Conservation (phyloP, 2,329 filamentous ascomycete species). For the Fusarium heterosporum region DNA sequence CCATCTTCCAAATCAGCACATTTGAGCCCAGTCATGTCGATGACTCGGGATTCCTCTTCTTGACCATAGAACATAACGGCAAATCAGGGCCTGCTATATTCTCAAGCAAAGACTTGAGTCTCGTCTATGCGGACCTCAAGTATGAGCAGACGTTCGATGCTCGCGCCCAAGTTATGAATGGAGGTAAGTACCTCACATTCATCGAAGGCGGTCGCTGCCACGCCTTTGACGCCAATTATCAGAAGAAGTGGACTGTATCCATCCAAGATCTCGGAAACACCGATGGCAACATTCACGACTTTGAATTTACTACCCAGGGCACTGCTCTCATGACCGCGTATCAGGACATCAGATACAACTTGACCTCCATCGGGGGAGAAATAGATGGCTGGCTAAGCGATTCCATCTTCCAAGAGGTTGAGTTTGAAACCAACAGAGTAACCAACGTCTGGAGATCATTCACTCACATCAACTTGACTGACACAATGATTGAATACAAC, state of each 20-base stretch:
- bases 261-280: constrained; percentile 27
- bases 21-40: constrained; percentile 36
- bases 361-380: constrained; percentile 36
- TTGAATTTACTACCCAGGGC: constrained; percentile 36
- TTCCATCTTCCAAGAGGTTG: constrained; percentile 43
- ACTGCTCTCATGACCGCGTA: constrained; percentile 42
- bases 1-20: constrained; percentile 41
- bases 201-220: constrained; percentile 40
- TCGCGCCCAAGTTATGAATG: constrained; percentile 32
- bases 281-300: constrained; percentile 41
- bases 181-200: constrained; percentile 39
- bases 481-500: constrained; percentile 36
- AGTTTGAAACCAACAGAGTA: constrained; percentile 38
- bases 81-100: constrained; percentile 42
- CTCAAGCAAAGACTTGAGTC: constrained; percentile 42
- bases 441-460: constrained; percentile 45
- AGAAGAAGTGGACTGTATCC: constrained; percentile 37
- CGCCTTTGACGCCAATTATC: constrained; percentile 38
- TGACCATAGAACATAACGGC: constrained; percentile 30
- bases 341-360: constrained; percentile 42
- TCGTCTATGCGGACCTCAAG: constrained; percentile 39
- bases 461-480: constrained; percentile 38
- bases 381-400: constrained; percentile 41
- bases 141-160: constrained; percentile 38
- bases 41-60: constrained; percentile 36